Evolutionary conservation across 352 stramenopile species (phyloP), one percentile per base, ranked within the genome.

Genomic region (Pythium sp.): DNA sequence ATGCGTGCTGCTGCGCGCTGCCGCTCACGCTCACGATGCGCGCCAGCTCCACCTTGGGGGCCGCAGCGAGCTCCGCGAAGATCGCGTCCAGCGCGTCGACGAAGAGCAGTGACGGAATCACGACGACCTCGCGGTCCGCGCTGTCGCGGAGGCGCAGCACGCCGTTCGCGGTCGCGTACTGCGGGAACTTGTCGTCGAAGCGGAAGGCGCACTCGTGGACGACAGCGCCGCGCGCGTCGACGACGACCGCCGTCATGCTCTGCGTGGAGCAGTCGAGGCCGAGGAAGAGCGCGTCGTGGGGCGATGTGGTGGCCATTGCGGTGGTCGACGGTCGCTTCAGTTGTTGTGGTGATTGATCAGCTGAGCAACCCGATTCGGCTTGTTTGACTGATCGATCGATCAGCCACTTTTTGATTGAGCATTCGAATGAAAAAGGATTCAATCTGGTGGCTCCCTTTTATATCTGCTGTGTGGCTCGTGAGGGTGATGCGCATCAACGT

Each of bases 241-340:
- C 73, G 28, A 95, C 73, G 12, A 95, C 79, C 1, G 86, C 81
- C 5, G 79, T 90, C 71, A 95, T 90, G 75, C 84, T 94, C 77
- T 96, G 89, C 62, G 89, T 95, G 54, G 85, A 94, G 73, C 89
- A 93, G 69, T 96, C 89, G 14, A 96, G 62, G 1, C 86, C 86
- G 22, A 95, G 65, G 63, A 80, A 86, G 26, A 87, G 78, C 62
- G 72, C 30, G 36, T 65, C 43, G 34, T 68, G 71, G 64, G 74
- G 26, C 2, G 6, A 18, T 26, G 3, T 8, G n/a, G 26, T 32
- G n/a, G 26, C 20, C 49, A 32, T 56, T 14, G 49, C 7, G 38
- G 38, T 47, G 36, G 36, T 38, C 36, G 36, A 18, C 36, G 12
- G 12, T 18, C 36, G 11, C 9, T 43, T 43, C 11, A 18, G 8